Percentiles rank a stretch among this genome's conserved stretches.
These are phyloP conservation scores for Plantago elongata DNA, from an alignment of 257 asterid genomes.

Conservation along the genomic window DNA sequence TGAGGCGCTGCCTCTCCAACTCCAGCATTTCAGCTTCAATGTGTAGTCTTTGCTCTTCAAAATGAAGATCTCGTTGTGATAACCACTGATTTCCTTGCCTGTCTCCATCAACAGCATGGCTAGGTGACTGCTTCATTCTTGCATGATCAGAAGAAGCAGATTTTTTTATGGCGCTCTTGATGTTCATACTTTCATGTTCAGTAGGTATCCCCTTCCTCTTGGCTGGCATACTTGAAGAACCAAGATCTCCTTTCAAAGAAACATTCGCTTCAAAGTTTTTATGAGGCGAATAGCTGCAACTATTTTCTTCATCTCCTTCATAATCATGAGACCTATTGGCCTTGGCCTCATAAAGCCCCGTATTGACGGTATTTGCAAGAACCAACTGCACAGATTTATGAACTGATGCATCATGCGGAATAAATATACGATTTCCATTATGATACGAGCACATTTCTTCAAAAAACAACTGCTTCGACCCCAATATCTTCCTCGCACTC, in stretches of 20 bases:
- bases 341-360: slow-evolving; percentile 28
- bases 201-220: no score
- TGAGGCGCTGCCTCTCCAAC: slow-evolving; percentile 4
- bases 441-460: slow-evolving; percentile 94
- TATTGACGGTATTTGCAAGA: slow-evolving; percentile 53
- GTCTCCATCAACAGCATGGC: background rate
- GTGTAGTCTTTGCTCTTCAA: slow-evolving; percentile 1
- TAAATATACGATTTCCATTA: slow-evolving; percentile 65
- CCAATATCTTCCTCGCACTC: slow-evolving; percentile 65
- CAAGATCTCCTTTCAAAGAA: slow-evolving; percentile 16
- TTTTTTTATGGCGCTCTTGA: background rate
- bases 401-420: slow-evolving; percentile 69
- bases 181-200: no score
- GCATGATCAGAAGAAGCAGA: background rate
- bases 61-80: background rate
- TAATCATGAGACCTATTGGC: slow-evolving; percentile 31
- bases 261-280: no score
- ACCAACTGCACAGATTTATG: slow-evolving; percentile 63
- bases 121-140: background rate
- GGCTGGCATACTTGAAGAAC: background rate
- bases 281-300: background rate
- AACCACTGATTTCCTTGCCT: slow-evolving; percentile 3
- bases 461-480: slow-evolving; percentile 82
- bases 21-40: slow-evolving; percentile 8
- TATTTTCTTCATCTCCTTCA: slow-evolving; percentile 48